phyloP scores from a whole-genome alignment of 108 stramenopile species.

The Cylindrotheca fusiformis region DNA sequence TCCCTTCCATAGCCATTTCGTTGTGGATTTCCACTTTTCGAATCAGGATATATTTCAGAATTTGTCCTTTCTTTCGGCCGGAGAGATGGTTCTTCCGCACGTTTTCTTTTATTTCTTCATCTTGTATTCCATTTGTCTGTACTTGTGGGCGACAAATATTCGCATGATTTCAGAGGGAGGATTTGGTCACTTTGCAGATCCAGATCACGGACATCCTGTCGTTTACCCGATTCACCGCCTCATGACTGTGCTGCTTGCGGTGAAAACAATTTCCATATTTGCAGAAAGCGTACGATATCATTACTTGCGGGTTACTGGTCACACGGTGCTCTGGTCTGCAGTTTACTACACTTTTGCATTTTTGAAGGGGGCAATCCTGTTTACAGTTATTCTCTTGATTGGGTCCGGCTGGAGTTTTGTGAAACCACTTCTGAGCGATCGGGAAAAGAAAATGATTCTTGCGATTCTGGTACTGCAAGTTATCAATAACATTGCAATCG shows the following conservation, averaged over 20 bases:
- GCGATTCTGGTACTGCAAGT: slow-evolving; percentile 87
- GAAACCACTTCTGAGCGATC: slow-evolving; percentile 87
- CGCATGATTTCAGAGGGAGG: slow-evolving; percentile 48
- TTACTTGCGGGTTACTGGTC: slow-evolving; percentile 85
- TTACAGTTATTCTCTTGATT: slow-evolving; percentile 93
- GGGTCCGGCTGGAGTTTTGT: slow-evolving; percentile 96
- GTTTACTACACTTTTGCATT: slow-evolving; percentile 87
- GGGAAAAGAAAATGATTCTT: slow-evolving; percentile 88
- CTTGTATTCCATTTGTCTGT: slow-evolving; percentile 58
- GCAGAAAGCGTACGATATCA: slow-evolving; percentile 91
- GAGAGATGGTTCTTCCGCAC: slow-evolving; percentile 85
- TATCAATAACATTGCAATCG: slow-evolving; percentile 94
- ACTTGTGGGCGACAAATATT: slow-evolving; percentile 74
- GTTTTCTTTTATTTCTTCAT: slow-evolving; percentile 83
- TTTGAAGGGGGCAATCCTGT: slow-evolving; percentile 54
- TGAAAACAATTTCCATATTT: slow-evolving; percentile 83
- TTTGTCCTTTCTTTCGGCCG: slow-evolving; percentile 86
- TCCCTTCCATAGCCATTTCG: slow-evolving; percentile 69
- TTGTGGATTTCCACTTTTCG: slow-evolving; percentile 79
- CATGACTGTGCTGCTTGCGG: slow-evolving; percentile 82
- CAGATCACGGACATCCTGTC: slow-evolving; percentile 15
- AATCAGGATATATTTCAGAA: slow-evolving; percentile 77
- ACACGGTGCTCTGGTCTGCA: slow-evolving; percentile 86
- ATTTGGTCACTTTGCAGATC: slow-evolving; percentile 32
- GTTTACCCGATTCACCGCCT: slow-evolving; percentile 94